Percentiles rank a stretch among this genome's conserved stretches.
phyloP scores from a whole-genome alignment of 2,329 filamentous ascomycete genomes.

The Phyllosticta capitalensis region DNA sequence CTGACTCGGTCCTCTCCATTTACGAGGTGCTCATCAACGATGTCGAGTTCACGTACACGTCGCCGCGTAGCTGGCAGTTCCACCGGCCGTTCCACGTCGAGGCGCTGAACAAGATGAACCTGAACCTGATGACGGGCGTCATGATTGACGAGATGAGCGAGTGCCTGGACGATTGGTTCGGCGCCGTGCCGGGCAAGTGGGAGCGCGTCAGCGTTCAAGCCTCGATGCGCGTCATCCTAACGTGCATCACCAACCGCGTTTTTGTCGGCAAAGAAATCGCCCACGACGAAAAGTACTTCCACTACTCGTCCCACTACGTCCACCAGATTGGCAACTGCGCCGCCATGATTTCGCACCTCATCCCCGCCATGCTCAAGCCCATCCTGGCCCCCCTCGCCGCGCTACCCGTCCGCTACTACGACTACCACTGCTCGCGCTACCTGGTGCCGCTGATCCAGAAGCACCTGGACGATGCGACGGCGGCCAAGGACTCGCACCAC shows the following conservation, averaged over 20 bases:
- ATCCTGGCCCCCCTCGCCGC: neutral
- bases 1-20: constrained; percentile 7
- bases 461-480: neutral
- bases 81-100: constrained; percentile 8
- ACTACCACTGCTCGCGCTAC: neutral
- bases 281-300: neutral
- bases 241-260: constrained; percentile 3
- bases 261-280: neutral
- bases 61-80: constrained; percentile 3
- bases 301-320: neutral
- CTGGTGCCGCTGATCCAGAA: neutral
- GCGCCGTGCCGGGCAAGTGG: neutral
- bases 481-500: neutral
- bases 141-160: constrained; percentile 3
- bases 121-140: neutral
- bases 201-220: neutral
- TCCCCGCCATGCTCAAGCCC: neutral
- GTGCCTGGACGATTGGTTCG: neutral
- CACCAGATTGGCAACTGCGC: neutral
- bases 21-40: constrained; percentile 3
- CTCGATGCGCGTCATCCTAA: neutral
- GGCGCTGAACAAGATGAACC: constrained; percentile 7
- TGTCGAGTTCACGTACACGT: constrained; percentile 1
- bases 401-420: neutral
- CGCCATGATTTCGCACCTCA: neutral